phyloP scores from a whole-genome alignment of 805 yeast species.

The Saccharomyces jurei region DNA sequence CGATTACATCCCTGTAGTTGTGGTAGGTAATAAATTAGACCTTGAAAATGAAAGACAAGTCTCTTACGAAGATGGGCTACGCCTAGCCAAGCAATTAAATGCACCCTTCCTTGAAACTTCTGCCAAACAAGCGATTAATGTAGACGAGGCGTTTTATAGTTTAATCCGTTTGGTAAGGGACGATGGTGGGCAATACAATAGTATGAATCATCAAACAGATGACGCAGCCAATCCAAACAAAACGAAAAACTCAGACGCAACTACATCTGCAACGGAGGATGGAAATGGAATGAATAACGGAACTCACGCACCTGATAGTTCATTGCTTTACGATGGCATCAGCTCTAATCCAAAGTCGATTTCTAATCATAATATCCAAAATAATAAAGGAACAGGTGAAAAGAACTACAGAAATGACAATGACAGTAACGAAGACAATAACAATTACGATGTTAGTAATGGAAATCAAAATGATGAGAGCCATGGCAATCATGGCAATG shows the following conservation, averaged over 20 bases:
- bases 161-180: constrained; percentile 51
- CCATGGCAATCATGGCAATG: neutral
- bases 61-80: constrained; percentile 53
- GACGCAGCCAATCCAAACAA: neutral
- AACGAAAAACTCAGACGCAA: constrained; percentile 1
- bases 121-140: constrained; percentile 86
- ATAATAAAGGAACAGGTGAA: neutral
- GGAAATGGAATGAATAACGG: neutral
- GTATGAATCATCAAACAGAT: constrained; percentile 6
- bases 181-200: constrained; percentile 28
- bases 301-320: neutral
- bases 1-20: constrained; percentile 65
- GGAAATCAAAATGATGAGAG: neutral
- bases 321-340: neutral
- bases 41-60: constrained; percentile 71
- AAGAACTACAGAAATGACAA: neutral
- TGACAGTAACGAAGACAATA: neutral
- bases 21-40: constrained; percentile 78
- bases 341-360: neutral
- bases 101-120: constrained; percentile 84
- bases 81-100: constrained; percentile 54
- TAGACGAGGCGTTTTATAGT: constrained; percentile 73
- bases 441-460: neutral
- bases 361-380: neutral
- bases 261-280: constrained; percentile 5